Evolutionary conservation across 306 rosid species (phyloP).

Genomic region (Bauhinia variegata): DNA sequence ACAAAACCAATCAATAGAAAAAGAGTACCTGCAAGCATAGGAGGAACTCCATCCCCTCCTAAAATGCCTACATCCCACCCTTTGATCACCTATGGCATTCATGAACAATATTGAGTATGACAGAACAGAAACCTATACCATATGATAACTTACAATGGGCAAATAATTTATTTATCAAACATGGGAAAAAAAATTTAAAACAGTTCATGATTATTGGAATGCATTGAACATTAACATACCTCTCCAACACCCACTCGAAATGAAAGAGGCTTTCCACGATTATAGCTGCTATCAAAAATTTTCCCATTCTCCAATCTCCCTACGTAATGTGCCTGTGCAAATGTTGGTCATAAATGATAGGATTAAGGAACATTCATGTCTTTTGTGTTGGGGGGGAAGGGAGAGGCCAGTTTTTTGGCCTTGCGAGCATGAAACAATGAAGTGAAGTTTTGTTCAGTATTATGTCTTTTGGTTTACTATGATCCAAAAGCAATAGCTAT

Average conservation of each 20-base stretch:
- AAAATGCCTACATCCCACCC: constrained; percentile 97
- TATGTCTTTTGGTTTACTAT: no score
- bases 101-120: constrained; percentile 8
- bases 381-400: background rate
- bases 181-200: background rate
- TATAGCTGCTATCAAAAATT: constrained; percentile 89
- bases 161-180: constrained; percentile 4
- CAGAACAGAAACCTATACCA: background rate
- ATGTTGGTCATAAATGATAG: background rate
- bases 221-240: constrained; percentile 46
- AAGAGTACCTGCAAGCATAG: constrained; percentile 84
- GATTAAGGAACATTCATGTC: background rate
- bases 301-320: constrained; percentile 93
- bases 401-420: background rate
- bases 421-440: no score
- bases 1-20: constrained; percentile 4
- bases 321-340: constrained; percentile 74
- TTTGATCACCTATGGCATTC: constrained; percentile 73
- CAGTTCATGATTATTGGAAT: constrained; percentile 3
- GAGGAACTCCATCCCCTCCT: constrained; percentile 92
- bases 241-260: constrained; percentile 94
- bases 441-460: no score
- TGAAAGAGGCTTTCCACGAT: constrained; percentile 85
- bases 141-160: background rate
- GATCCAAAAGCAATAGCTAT: background rate